A percentile compares a stretch with the other conserved stretches of the same genome.
These are phyloP conservation scores for Penicillium brevicompactum DNA, from an alignment of 2,329 filamentous ascomycete species.

Conservation along the genomic window DNA sequence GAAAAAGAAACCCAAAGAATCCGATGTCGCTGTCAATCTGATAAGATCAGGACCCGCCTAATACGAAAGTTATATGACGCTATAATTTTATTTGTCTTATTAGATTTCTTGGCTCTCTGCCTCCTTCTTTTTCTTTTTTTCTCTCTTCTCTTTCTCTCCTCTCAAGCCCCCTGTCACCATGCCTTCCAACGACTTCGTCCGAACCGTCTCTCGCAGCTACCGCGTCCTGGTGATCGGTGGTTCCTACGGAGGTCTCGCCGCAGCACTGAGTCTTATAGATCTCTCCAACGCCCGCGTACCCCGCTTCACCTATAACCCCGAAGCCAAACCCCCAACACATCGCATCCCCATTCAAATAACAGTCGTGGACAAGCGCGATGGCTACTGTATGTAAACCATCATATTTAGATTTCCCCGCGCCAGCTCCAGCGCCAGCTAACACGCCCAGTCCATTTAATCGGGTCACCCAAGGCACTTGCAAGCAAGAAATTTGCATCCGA, in stretches of 20 bases:
- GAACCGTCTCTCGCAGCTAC: constrained; percentile 32
- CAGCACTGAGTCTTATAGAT: constrained; percentile 68
- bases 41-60: constrained; percentile 10
- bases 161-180: constrained; percentile 12
- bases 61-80: neutral
- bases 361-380: constrained; percentile 77
- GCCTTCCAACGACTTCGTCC: constrained; percentile 31
- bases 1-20: constrained; percentile 5
- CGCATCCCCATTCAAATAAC: constrained; percentile 67
- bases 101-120: neutral
- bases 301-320: constrained; percentile 43
- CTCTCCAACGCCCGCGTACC: constrained; percentile 59
- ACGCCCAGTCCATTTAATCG: constrained; percentile 69
- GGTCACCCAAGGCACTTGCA: constrained; percentile 71
- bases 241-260: constrained; percentile 71
- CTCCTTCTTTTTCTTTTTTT: neutral
- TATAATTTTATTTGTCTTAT: neutral
- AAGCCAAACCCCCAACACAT: constrained; percentile 30
- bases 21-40: constrained; percentile 14
- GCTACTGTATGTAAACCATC: constrained; percentile 63
- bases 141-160: neutral
- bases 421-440: neutral
- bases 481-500: constrained; percentile 64
- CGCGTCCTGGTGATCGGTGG: constrained; percentile 69
- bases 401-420: neutral